Percentiles rank a stretch among this genome's conserved stretches.
These are phyloP conservation scores for Harringtonia aguacate DNA, from an alignment of 2,329 filamentous ascomycete species.

Conservation along the genomic window DNA sequence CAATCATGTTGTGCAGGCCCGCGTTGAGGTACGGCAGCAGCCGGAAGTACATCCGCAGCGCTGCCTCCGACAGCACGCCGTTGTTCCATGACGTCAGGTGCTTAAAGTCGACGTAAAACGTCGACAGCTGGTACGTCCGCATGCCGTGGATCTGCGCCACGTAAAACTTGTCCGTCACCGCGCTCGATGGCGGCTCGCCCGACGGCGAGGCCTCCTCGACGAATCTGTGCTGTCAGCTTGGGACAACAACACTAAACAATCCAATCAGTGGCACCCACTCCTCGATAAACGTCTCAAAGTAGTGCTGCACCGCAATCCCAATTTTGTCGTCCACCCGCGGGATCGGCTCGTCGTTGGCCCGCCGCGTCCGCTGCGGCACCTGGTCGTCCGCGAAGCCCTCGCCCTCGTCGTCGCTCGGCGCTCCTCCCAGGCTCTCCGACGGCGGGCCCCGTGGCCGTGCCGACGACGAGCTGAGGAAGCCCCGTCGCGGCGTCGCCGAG, in stretches of 20 bases:
- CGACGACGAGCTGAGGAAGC: slow-evolving; percentile 37
- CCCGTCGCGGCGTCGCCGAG: slow-evolving; percentile 28
- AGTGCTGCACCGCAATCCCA: slow-evolving; percentile 61
- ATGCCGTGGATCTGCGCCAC: slow-evolving; percentile 74
- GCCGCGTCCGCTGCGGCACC: slow-evolving; percentile 40
- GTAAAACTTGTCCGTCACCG: slow-evolving; percentile 69
- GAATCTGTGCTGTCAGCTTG: slow-evolving; percentile 34
- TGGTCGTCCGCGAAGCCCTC: slow-evolving; percentile 56
- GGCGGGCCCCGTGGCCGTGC: slow-evolving; percentile 47
- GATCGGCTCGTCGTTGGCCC: slow-evolving; percentile 40
- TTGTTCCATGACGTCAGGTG: slow-evolving; percentile 71
- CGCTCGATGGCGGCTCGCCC: slow-evolving; percentile 54
- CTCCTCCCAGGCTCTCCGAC: slow-evolving; percentile 50
- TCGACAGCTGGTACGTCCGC: slow-evolving; percentile 64
- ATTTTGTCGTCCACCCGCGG: slow-evolving; percentile 67
- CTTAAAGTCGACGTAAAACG: slow-evolving; percentile 77
- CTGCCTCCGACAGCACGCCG: slow-evolving; percentile 72
- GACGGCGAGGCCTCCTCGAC: slow-evolving; percentile 58
- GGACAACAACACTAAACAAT: neutral
- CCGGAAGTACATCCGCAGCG: slow-evolving; percentile 87
- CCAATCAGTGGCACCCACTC: slow-evolving; percentile 52
- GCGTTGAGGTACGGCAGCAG: slow-evolving; percentile 86
- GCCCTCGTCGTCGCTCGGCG: slow-evolving; percentile 48
- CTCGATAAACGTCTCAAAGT: slow-evolving; percentile 74
- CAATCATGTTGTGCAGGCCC: slow-evolving; percentile 84